Evolutionary conservation across 129 eudicot genomes (phyloP), one percentile per base, ranked within the genome.

Genomic region (Arctium lappa): DNA sequence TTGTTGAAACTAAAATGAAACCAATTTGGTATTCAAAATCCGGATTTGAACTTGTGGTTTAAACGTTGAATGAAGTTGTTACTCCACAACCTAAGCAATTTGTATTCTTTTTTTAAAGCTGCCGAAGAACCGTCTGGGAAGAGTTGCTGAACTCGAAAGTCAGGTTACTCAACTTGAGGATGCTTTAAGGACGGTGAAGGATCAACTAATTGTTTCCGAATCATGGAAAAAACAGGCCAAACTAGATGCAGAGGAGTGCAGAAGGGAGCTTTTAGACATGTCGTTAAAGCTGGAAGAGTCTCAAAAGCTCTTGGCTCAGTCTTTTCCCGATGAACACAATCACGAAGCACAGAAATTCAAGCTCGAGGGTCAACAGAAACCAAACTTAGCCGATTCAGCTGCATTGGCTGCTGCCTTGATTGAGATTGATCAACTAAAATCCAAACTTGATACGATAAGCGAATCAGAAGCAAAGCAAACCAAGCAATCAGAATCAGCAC

Each of bases 91-190:
- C 40, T 32, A 72, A 9, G 75, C 10, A 33, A 36, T 30, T 9
- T 40, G 11, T 79, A 9, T 30, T 38, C 69, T 10, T 39, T 60
- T 36, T 79, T 88, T 34, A 4, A 73, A 74, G 73, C 44, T 79
- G 37, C 90, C 88, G 95, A 89, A 89, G 60, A 94, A 90, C 81
- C 94, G 85, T 73, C 72, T 85, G n/a, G 87, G 90, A 84, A 86
- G 84, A 86, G 90, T 86, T 69, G 72, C 88, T 33, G 95, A 92
- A 78, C 89, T 94, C 33, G 97, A 94, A 83, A 77, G 87, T 37
- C 94, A 89, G 69, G 87, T 94, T 53, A 84, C 94, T 84, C 89
- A 94, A 76, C 98, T 94, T 5, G 90, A 90, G 84, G 88, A 86
- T 69, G 95, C 93, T 80, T 89, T 94, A 71, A 88, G 88, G 32